Evolutionary conservation across 1,284 basidiomycete genomes (phyloP).

Genomic region (Irpex sp.): DNA sequence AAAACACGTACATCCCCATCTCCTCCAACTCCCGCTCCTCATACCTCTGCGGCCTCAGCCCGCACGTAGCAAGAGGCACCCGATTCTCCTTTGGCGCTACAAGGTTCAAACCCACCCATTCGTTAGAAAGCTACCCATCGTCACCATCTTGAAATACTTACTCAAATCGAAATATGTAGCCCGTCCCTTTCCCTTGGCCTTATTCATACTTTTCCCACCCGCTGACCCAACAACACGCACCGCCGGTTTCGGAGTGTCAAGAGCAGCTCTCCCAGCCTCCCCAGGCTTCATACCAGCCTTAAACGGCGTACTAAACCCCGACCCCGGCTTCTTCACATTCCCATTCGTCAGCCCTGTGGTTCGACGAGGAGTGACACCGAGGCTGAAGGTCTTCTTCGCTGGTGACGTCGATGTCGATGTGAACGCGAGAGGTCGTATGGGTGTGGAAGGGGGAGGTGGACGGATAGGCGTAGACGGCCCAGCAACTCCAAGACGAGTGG

Average conservation of each 20-base stretch:
- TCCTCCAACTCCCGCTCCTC: slow-evolving; percentile 42
- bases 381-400: slow-evolving; percentile 26
- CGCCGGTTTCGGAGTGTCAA: slow-evolving; percentile 21
- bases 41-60: slow-evolving; percentile 55
- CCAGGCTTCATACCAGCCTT: slow-evolving; percentile 54
- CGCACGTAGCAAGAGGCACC: slow-evolving; percentile 42
- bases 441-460: slow-evolving; percentile 18
- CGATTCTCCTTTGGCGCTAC: slow-evolving; percentile 40
- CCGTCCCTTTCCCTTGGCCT: too few species aligned
- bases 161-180: slow-evolving; percentile 39
- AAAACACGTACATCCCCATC: slow-evolving; percentile 55
- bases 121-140: too few species aligned
- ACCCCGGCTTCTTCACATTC: too few species aligned
- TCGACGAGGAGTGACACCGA: slow-evolving; percentile 31
- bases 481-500: slow-evolving; percentile 5
- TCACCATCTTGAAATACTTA: too few species aligned
- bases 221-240: too few species aligned
- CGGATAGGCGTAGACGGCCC: slow-evolving; percentile 21
- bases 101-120: too few species aligned
- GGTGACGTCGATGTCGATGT: too few species aligned
- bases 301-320: slow-evolving; percentile 64
- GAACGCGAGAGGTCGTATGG: slow-evolving; percentile 20
- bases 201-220: too few species aligned
- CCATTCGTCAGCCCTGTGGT: slow-evolving; percentile 6
- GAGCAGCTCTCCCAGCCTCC: slow-evolving; percentile 37